Evolutionary conservation across 2,329 filamentous ascomycete species (phyloP).

Genomic region (Geosmithia flava): DNA sequence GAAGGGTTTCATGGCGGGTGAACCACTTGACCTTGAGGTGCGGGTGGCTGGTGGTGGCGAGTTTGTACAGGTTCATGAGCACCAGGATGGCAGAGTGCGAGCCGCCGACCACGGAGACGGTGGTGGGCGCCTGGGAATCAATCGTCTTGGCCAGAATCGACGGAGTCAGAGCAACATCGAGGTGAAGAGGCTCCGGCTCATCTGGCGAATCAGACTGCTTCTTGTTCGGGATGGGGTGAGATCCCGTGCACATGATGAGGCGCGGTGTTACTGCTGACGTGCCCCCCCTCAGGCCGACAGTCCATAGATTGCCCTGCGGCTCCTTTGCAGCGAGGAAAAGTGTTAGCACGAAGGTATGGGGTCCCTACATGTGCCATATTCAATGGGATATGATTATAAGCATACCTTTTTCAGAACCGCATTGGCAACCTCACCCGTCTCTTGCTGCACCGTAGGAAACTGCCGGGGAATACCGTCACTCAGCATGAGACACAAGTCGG

Average conservation of each 20-base stretch:
- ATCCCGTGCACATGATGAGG: slow-evolving; percentile 47
- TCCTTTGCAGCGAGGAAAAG: background rate
- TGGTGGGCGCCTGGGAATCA: slow-evolving; percentile 16
- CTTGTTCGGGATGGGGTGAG: slow-evolving; percentile 24
- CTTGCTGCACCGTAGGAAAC: background rate
- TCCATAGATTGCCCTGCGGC: slow-evolving; percentile 29
- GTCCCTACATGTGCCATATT: background rate
- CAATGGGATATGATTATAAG: background rate
- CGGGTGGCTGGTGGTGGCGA: slow-evolving; percentile 37
- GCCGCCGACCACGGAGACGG: slow-evolving; percentile 45
- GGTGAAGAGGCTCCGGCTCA: slow-evolving; percentile 19
- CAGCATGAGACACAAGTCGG: slow-evolving; percentile 36
- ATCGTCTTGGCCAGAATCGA: slow-evolving; percentile 24
- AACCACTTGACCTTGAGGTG: slow-evolving; percentile 48
- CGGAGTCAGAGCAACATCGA: slow-evolving; percentile 44
- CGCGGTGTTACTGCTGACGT: slow-evolving; percentile 26
- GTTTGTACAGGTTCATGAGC: slow-evolving; percentile 44
- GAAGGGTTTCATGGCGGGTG: slow-evolving; percentile 39
- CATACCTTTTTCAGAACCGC: background rate
- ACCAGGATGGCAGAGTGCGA: slow-evolving; percentile 53
- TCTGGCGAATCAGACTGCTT: slow-evolving; percentile 18
- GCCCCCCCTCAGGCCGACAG: slow-evolving; percentile 29
- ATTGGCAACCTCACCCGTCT: background rate
- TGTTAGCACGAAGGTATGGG: background rate
- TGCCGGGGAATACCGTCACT: slow-evolving; percentile 18